phyloP scores from a whole-genome alignment of 2,329 filamentous ascomycete genomes.

The Colletotrichum simmondsii region DNA sequence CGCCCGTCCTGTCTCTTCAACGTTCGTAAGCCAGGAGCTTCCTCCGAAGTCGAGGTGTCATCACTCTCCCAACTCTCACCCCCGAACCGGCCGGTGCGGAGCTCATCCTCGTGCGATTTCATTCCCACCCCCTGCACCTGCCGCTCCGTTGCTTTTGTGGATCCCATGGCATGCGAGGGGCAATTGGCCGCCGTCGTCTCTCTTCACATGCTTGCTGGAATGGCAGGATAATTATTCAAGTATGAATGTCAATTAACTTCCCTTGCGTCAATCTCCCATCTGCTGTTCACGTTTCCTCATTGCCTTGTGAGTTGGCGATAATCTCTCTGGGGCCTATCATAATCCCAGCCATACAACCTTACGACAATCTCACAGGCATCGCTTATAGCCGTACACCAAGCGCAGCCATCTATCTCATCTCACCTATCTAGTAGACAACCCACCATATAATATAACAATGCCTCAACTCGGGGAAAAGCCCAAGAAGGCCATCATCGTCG shows the following conservation, averaged over 20 bases:
- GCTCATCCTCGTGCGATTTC: constrained; percentile 13
- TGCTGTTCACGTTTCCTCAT: neutral
- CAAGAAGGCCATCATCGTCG: constrained; percentile 43
- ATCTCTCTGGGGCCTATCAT: neutral
- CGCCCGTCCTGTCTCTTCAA: neutral
- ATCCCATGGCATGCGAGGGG: constrained; percentile 16
- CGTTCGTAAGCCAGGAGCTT: neutral
- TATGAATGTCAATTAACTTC: constrained; percentile 27
- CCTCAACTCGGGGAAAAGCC: constrained; percentile 40
- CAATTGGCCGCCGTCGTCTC: neutral
- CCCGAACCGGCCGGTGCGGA: constrained; percentile 23
- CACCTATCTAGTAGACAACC: neutral
- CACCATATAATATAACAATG: neutral
- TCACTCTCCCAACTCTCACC: constrained; percentile 18
- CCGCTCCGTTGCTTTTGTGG: constrained; percentile 25
- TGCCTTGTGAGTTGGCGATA: neutral
- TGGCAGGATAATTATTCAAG: constrained; percentile 11
- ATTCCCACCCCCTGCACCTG: constrained; percentile 7
- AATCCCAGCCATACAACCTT: neutral
- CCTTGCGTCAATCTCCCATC: neutral
- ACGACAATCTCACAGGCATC: neutral
- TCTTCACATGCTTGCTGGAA: constrained; percentile 23
- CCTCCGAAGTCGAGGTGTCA: constrained; percentile 35
- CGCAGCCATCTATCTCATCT: too few relatives aligned
- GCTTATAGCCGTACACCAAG: too few relatives aligned